Base-by-base conservation (phyloP, 306 rosid genomes). In the Glycine tomentella region DNA sequence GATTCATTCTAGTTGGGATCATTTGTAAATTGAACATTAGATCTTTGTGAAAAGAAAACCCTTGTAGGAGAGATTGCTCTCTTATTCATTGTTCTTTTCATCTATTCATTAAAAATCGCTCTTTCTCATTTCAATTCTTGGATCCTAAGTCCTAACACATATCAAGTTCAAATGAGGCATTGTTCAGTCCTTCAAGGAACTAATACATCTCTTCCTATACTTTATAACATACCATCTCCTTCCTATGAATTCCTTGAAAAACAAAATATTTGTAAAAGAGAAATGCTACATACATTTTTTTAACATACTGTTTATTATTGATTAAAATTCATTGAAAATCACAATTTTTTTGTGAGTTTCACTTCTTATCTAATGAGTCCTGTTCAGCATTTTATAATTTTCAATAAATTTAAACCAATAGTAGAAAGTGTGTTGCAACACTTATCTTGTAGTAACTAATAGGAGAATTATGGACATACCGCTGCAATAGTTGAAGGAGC, bases 401-500 rank as follows among this genome's bases (percentile, higher is more conserved):
- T 15, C 0, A n/a, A 6, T n/a, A 53, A 53, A n/a, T 53, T 15
- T 7, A 6, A n/a, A 55, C 10, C 1, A 56, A 53, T 6, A 53
- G 13, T n/a, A 2, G 0, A 34, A 40, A 53, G 11, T 8, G 50
- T 46, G 11, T 46, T 55, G 16, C 7, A 15, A 1, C 10, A 53
- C 31, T 38, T 5, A 4, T 38, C 44, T 15, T 9, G 5, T 4
- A 34, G 36, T 58, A 17, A 58, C 7, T 17, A 20, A 25, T 9
- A 31, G 16, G 7, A 57, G 25, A 51, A 49, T 48, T 70, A 33
- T 59, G 63, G 63, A 69, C 85, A 31, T 85, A 88, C 89, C 66
- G 66, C 76, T 83, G 71, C 84, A 34, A 67, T 17, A 2, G 81
- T 72, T 69, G 91, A 34, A 38, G 89, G 87, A 63, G 84, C 74